Evolutionary conservation across 805 yeast genomes (phyloP).

Genomic region (Kuraishia hungarica): DNA sequence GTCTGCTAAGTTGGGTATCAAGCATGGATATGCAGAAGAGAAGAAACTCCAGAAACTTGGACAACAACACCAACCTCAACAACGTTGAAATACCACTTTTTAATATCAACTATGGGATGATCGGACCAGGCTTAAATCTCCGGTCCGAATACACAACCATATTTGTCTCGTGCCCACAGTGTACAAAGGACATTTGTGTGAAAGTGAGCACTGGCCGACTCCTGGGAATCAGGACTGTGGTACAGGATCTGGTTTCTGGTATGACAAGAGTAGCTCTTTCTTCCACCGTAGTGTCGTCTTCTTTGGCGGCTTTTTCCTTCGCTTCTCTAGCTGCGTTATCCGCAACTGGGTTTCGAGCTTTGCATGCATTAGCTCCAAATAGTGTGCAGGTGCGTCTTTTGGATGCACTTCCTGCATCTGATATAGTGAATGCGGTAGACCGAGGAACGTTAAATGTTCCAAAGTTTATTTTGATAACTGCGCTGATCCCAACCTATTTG

Average conservation of each 20-base stretch:
- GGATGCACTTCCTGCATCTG: slow-evolving; percentile 10
- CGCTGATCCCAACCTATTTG: slow-evolving; percentile 22
- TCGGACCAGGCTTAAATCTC: neutral
- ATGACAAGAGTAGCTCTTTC: slow-evolving; percentile 11
- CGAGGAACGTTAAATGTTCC: slow-evolving; percentile 12
- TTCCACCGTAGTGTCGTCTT: slow-evolving; percentile 11
- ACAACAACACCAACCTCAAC: slow-evolving; percentile 1
- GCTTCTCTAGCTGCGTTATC: slow-evolving; percentile 13
- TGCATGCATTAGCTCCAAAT: slow-evolving; percentile 20
- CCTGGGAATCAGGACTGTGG: neutral
- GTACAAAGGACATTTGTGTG: slow-evolving; percentile 22
- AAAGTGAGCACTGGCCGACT: slow-evolving; percentile 6
- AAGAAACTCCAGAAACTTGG: slow-evolving; percentile 3
- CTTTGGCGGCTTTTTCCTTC: slow-evolving; percentile 14
- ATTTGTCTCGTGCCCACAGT: slow-evolving; percentile 27
- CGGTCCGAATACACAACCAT: slow-evolving; percentile 1
- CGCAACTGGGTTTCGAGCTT: slow-evolving; percentile 20
- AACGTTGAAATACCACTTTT: neutral
- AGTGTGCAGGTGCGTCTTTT: slow-evolving; percentile 22
- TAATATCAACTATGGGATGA: neutral
- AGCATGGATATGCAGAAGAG: slow-evolving; percentile 17
- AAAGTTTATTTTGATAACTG: slow-evolving; percentile 14
- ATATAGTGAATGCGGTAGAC: slow-evolving; percentile 12
- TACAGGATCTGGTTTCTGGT: slow-evolving; percentile 8
- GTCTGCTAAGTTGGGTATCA: slow-evolving; percentile 33